Base-by-base conservation (phyloP, 257 asterid genomes). In the Nicotiana benthamiana region DNA sequence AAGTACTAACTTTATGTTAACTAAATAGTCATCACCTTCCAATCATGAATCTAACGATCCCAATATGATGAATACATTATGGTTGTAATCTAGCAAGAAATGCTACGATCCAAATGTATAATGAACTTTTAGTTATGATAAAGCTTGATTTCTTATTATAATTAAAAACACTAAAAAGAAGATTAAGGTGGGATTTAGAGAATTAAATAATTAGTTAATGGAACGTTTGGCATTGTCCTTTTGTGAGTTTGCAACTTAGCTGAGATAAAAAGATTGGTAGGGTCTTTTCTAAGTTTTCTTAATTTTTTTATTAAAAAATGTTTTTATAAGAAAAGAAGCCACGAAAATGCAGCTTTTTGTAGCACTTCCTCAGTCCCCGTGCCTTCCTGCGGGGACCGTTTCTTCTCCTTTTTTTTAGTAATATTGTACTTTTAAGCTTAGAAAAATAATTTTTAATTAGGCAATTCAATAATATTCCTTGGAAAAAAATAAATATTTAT, bases 321-420 rank as follows among this genome's bases (percentile, higher is more conserved):
- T 57, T 80, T 81, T 78, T 30, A 67, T 81, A 75, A 77, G 80
- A 79, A 87, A 90, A 86, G 84, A 86, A 88, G 86, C 61, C 90
- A 79, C 80, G 66, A 87, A 89, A 85, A 17, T 79, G 82, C 90
- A 85, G 87, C 94, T 88, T 92, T 91, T 80, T 77, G 51, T 83
- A 91, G 88, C 96, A 89, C 94, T 89, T 88, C 77, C 81, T 81
- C 85, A 60, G 54, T 82, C 83, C 87, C 83, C 95, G 85, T 87
- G 89, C 90, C 90, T 81, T 80, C 84, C 54, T 81, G 83, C 17
- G 89, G 85, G 66, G 91, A 88, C 27, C 75, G 84, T 51, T 51
- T 28, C 80, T 77, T 32, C 13, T 56, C 20, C 2, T 20, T 40
- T 7, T 8, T 40, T 1, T 36, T 6, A 40, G 11, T 40, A 7